Base-by-base conservation (phyloP, 768 basidiomycete species). In the Boletellus ananas region DNA sequence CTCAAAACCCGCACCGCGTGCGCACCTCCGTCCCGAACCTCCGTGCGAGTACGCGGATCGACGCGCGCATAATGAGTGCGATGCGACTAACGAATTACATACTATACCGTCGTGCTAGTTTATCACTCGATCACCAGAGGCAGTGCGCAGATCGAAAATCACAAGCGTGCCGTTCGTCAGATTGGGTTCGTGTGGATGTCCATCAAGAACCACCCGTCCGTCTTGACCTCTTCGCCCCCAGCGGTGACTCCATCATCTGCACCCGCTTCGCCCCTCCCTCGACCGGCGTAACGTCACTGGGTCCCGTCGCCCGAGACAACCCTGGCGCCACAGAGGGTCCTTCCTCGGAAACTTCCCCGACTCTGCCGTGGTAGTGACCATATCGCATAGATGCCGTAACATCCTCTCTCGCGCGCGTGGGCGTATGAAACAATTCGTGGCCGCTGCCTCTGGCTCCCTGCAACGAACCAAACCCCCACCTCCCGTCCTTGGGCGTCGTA, bases 401-500 rank as follows among this genome's bases (percentile, higher is more conserved):
- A 49, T 60, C 62, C 36, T 58, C 62, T 16, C 51, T 62, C 3
- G 65, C 56, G 51, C 67, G 72, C 13, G 74, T 74, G 37, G 83
- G 84, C 9, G 83, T 83, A 42, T 79, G 78, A 63, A 79, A 80
- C 45, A 75, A 49, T 7, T 73, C 72, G 43, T 69, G 71, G 5
- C 71, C 69, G 20, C 75, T 71, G 12, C 70, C 64, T 50, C 61
- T 63, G 48, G 45, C 50, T 38, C 58, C 56, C 7, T 49, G 61
- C 50, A 51, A 59, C 4, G 52, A 40, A 23, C 54, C 31, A 23
- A 47, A 37, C 14, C 56, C 50, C 79, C 79, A 82, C 33, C 70
- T 55, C 29, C 65, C 73, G 41, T 74, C 74, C 64, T 84, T 87
- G n/a, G 84, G 85, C 17, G 84, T 86, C 35, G 76, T 69, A 58